These are phyloP conservation scores for Trichoderma asperellum DNA, from an alignment of 2,329 filamentous ascomycete genomes.

Conservation along the genomic window DNA sequence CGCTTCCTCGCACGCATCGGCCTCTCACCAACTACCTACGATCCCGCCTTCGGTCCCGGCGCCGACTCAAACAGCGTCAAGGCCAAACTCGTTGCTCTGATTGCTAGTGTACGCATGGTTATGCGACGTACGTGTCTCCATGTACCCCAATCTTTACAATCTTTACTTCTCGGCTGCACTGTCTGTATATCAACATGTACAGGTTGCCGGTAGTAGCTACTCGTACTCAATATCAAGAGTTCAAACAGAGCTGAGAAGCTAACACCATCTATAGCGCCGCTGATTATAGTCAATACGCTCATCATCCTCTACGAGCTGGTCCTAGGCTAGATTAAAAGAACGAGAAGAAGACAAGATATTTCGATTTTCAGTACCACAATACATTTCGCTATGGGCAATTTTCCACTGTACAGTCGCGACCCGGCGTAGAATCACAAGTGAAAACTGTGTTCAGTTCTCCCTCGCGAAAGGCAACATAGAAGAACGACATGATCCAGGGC, in stretches of 20 bases:
- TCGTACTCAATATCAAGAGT: background rate
- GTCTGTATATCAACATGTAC: background rate
- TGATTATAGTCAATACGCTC: slow-evolving; percentile 81
- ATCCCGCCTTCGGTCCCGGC: slow-evolving; percentile 77
- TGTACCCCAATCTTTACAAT: background rate
- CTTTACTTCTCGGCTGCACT: background rate
- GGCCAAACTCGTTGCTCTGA: slow-evolving; percentile 84
- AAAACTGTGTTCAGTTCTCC: background rate
- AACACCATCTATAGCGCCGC: slow-evolving; percentile 63
- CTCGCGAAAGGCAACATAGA: background rate
- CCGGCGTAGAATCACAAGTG: background rate
- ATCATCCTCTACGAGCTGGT: slow-evolving; percentile 84
- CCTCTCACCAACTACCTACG: slow-evolving; percentile 70
- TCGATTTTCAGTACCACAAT: slow-evolving; percentile 5
- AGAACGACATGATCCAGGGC: background rate
- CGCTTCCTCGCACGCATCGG: slow-evolving; percentile 87
- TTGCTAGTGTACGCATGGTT: slow-evolving; percentile 85
- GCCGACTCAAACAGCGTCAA: slow-evolving; percentile 75
- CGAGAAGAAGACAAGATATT: background rate
- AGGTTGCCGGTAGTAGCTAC: background rate
- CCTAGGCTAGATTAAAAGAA: slow-evolving; percentile 32
- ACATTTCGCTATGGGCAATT: background rate
- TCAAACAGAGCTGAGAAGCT: background rate
- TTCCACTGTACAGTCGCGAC: background rate
- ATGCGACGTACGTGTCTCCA: slow-evolving; percentile 72